Conservation (phyloP, 805 yeast genomes). For the Debaryomyces maramus region DNA sequence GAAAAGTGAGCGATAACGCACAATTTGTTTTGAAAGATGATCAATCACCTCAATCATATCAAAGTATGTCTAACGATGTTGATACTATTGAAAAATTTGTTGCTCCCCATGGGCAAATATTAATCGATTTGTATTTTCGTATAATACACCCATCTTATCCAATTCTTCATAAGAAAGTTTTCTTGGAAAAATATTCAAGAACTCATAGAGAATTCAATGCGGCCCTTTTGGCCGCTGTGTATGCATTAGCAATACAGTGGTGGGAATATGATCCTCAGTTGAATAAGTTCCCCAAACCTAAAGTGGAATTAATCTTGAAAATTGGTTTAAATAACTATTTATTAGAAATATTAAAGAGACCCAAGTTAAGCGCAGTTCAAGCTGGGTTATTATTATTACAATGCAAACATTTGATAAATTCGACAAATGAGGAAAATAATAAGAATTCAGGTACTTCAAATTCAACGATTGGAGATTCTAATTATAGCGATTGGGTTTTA, state of each 20-base stretch:
- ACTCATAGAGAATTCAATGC: slow-evolving; percentile 92
- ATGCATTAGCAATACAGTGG: slow-evolving; percentile 86
- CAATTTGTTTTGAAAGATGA: slow-evolving; percentile 83
- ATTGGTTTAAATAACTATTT: slow-evolving; percentile 68
- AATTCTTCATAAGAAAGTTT: slow-evolving; percentile 85
- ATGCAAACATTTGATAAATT: slow-evolving; percentile 45
- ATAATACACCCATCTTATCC: slow-evolving; percentile 92
- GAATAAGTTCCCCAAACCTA: slow-evolving; percentile 76
- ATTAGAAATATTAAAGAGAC: slow-evolving; percentile 74
- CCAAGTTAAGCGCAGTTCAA: slow-evolving; percentile 88
- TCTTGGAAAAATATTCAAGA: slow-evolving; percentile 84
- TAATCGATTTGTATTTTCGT: slow-evolving; percentile 78
- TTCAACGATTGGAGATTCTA: slow-evolving; percentile 26
- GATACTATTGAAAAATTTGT: slow-evolving; percentile 83
- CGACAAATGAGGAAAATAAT: slow-evolving; percentile 9
- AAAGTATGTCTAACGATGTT: slow-evolving; percentile 69
- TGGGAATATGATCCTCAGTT: slow-evolving; percentile 87
- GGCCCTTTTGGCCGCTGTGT: slow-evolving; percentile 87
- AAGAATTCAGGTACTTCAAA: slow-evolving; percentile 6
- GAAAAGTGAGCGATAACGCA: slow-evolving; percentile 76
- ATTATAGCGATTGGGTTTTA: slow-evolving; percentile 76
- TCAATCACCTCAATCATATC: slow-evolving; percentile 66
- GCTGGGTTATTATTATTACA: slow-evolving; percentile 81
- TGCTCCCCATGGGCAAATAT: slow-evolving; percentile 87
- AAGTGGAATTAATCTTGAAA: slow-evolving; percentile 49